These are phyloP conservation scores for Asterophora lycoperdoides DNA, from an alignment of 768 basidiomycete species.

Conservation along the genomic window DNA sequence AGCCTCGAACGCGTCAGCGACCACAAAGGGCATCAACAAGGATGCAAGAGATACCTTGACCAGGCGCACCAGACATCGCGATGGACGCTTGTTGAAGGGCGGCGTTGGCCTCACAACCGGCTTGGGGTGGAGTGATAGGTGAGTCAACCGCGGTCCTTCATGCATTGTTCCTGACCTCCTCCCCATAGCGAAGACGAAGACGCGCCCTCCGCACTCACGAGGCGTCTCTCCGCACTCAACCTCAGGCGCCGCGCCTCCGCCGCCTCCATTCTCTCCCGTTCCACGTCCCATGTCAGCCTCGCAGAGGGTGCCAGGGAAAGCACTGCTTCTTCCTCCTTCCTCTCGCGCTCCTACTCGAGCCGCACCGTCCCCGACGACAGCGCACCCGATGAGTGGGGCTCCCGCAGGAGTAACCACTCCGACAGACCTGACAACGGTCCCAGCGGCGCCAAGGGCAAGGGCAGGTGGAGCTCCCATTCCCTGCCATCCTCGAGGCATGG, in stretches of 20 bases:
- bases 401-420: not conserved
- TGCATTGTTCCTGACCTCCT: not conserved
- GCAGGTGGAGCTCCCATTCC: slow-evolving; percentile 5
- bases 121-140: slow-evolving; percentile 75
- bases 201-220: slow-evolving; percentile 62
- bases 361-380: not conserved
- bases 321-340: slow-evolving; percentile 5
- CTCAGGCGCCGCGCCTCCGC: slow-evolving; percentile 44
- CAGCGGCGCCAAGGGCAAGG: not conserved
- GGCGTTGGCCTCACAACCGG: slow-evolving; percentile 71
- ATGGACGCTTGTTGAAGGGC: slow-evolving; percentile 52
- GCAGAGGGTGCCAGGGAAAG: no score
- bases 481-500: not conserved
- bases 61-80: slow-evolving; percentile 56
- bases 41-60: slow-evolving; percentile 55
- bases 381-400: not conserved
- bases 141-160: slow-evolving; percentile 7
- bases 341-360: slow-evolving; percentile 26
- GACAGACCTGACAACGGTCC: not conserved
- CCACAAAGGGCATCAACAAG: slow-evolving; percentile 31
- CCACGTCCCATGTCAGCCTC: slow-evolving; percentile 4
- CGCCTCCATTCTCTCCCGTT: slow-evolving; percentile 32
- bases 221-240: slow-evolving; percentile 55
- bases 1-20: slow-evolving; percentile 8
- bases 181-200: slow-evolving; percentile 76